Evolutionary conservation across 129 eudicot genomes (phyloP).

Genomic region (Deinandra increscens): DNA sequence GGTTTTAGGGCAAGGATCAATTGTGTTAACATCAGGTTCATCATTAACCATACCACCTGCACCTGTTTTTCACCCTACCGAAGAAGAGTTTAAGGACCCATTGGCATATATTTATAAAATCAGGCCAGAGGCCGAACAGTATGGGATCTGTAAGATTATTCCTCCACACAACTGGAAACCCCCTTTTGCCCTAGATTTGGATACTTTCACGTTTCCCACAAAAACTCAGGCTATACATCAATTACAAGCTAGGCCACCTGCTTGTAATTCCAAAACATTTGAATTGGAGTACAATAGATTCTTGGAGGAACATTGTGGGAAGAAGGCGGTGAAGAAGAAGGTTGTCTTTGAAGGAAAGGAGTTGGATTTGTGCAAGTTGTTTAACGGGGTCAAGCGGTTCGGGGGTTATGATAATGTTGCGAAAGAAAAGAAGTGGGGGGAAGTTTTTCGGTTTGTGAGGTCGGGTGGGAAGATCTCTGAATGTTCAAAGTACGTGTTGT

Average conservation of each 20-base stretch:
- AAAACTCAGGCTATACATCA: constrained; percentile 93
- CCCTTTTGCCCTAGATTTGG: constrained; percentile 79
- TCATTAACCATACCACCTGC: constrained; percentile 61
- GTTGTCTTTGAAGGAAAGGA: constrained; percentile 90
- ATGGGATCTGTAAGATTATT: constrained; percentile 89
- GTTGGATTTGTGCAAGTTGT: constrained; percentile 82
- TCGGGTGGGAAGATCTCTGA: constrained; percentile 65
- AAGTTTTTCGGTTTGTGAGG: constrained; percentile 73
- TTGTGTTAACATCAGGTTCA: constrained; percentile 36
- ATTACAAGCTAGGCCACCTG: constrained; percentile 74
- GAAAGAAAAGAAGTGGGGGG: constrained; percentile 91
- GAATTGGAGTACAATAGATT: constrained; percentile 82
- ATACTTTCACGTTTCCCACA: constrained; percentile 66
- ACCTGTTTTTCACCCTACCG: constrained; percentile 82
- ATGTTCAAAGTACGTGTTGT: constrained; percentile 87
- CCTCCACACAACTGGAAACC: constrained; percentile 94
- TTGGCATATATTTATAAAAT: constrained; percentile 75
- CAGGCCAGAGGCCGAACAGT: constrained; percentile 81
- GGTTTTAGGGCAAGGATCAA: constrained; percentile 60
- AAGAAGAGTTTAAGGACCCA: constrained; percentile 92
- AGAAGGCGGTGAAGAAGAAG: constrained; percentile 67
- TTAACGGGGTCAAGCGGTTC: constrained; percentile 81
- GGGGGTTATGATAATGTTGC: constrained; percentile 92
- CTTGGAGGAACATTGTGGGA: constrained; percentile 75
- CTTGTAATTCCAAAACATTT: constrained; percentile 85